Percentiles rank a stretch among this genome's conserved stretches.
These are phyloP conservation scores for Telfairia occidentalis DNA, from an alignment of 331 rosid genomes.

Conservation along the genomic window DNA sequence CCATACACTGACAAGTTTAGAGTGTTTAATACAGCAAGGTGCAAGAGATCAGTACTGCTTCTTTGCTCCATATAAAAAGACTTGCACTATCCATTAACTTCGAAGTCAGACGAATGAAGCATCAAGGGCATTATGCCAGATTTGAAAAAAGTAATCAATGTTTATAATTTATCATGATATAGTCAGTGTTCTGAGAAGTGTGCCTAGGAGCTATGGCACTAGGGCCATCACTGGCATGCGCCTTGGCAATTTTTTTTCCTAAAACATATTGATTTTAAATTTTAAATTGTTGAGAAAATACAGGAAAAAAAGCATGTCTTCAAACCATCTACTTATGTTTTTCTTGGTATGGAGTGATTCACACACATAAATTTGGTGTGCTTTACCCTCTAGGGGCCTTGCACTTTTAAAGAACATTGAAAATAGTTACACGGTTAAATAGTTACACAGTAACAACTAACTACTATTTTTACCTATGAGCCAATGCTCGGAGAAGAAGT, in stretches of 20 bases:
- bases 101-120: not conserved
- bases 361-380: too few species aligned
- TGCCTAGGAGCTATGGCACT: not conserved
- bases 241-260: too few species aligned
- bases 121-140: not conserved
- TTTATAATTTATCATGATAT: not conserved
- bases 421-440: not conserved
- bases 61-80: not conserved
- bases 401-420: not conserved
- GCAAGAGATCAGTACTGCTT: not conserved
- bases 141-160: not conserved
- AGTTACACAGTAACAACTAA: not conserved
- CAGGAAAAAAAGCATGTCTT: too few species aligned
- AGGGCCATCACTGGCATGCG: too few species aligned
- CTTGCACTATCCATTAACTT: not conserved
- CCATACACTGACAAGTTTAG: not conserved
- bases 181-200: not conserved
- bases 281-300: too few species aligned
- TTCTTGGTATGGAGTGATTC: too few species aligned
- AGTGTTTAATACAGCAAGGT: not conserved
- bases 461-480: constrained; percentile 52
- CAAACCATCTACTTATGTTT: too few species aligned
- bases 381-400: not conserved
- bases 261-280: too few species aligned
- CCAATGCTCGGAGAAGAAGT: constrained; percentile 68